These are phyloP conservation scores for Cercospora brassicicola DNA, from an alignment of 2,329 filamentous ascomycete genomes.

Conservation along the genomic window DNA sequence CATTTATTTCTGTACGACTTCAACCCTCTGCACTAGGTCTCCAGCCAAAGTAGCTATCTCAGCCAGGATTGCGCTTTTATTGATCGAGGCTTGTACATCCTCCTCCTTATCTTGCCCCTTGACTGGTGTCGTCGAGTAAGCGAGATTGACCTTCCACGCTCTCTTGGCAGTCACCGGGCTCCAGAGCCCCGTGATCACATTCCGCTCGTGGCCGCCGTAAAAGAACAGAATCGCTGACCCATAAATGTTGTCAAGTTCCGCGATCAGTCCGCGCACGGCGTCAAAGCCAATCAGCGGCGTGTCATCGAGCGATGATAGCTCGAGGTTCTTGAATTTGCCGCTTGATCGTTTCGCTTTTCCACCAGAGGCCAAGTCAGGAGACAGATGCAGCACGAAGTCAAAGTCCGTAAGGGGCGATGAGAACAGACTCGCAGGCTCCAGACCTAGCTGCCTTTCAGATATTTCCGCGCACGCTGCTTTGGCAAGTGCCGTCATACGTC, in stretches of 20 bases:
- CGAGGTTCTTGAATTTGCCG: slow-evolving; percentile 77
- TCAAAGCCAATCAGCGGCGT: slow-evolving; percentile 55
- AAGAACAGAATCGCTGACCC: slow-evolving; percentile 76
- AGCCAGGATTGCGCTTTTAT: slow-evolving; percentile 65
- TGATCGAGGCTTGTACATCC: slow-evolving; percentile 56
- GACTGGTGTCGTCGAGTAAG: slow-evolving; percentile 64
- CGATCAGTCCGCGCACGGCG: slow-evolving; percentile 63
- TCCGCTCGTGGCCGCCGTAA: slow-evolving; percentile 60
- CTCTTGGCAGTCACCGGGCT: slow-evolving; percentile 58
- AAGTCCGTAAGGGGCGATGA: slow-evolving; percentile 72
- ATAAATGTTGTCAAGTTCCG: slow-evolving; percentile 68
- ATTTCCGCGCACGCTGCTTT: slow-evolving; percentile 67
- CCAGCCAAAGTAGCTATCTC: slow-evolving; percentile 68
- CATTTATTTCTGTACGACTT: slow-evolving; percentile 42
- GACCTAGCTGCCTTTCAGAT: slow-evolving; percentile 29
- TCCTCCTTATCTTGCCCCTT: slow-evolving; percentile 39
- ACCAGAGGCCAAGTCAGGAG: slow-evolving; percentile 43
- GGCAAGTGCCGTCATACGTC: slow-evolving; percentile 78
- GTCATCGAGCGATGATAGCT: slow-evolving; percentile 53
- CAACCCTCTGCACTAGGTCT: slow-evolving; percentile 66
- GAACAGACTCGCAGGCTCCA: slow-evolving; percentile 64
- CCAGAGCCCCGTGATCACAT: slow-evolving; percentile 65
- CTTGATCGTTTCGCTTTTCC: slow-evolving; percentile 45
- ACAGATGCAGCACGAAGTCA: slow-evolving; percentile 78
- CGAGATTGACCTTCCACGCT: slow-evolving; percentile 68